These are phyloP conservation scores for Insectozyma bohioensis DNA, from an alignment of 1,139 yeast genomes.

Conservation along the genomic window DNA sequence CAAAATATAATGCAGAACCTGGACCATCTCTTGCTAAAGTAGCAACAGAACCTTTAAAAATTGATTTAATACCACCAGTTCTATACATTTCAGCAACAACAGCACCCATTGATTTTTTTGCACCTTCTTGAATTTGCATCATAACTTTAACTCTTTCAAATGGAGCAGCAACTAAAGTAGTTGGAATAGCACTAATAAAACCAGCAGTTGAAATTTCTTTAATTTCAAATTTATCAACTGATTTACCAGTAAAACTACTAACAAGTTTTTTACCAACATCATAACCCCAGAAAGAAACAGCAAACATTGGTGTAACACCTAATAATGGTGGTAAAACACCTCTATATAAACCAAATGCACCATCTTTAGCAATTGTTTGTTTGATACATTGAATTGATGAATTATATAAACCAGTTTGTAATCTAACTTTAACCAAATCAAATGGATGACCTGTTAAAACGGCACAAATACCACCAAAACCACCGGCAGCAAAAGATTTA, in stretches of 20 bases:
- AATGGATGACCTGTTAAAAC: constrained; percentile 91
- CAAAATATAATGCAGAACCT: constrained; percentile 95
- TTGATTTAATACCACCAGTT: constrained; percentile 81
- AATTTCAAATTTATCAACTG: constrained; percentile 51
- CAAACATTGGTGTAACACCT: constrained; percentile 98
- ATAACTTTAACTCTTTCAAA: constrained; percentile 95
- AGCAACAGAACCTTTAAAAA: constrained; percentile 89
- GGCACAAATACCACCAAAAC: constrained; percentile 54
- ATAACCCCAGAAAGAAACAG: constrained; percentile 98
- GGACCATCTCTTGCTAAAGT: constrained; percentile 98
- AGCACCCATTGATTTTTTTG: constrained; percentile 53
- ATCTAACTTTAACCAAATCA: constrained; percentile 87
- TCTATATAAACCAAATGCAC: constrained; percentile 76
- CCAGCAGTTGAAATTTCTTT: constrained; percentile 88
- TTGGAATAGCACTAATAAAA: constrained; percentile 92
- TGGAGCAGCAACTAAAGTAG: constrained; percentile 94
- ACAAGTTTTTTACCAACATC: constrained; percentile 87
- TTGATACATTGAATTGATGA: constrained; percentile 67
- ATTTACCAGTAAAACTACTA: constrained; percentile 38
- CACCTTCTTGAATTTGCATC: constrained; percentile 73
- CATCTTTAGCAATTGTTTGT: constrained; percentile 69
- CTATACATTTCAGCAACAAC: constrained; percentile 70
- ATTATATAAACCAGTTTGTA: constrained; percentile 72
- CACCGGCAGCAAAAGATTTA: constrained; percentile 90
- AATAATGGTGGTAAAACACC: constrained; percentile 88